Evolutionary conservation across 495 filamentous ascomycete genomes (phyloP).

Genomic region (Pyrenula massariospora): DNA sequence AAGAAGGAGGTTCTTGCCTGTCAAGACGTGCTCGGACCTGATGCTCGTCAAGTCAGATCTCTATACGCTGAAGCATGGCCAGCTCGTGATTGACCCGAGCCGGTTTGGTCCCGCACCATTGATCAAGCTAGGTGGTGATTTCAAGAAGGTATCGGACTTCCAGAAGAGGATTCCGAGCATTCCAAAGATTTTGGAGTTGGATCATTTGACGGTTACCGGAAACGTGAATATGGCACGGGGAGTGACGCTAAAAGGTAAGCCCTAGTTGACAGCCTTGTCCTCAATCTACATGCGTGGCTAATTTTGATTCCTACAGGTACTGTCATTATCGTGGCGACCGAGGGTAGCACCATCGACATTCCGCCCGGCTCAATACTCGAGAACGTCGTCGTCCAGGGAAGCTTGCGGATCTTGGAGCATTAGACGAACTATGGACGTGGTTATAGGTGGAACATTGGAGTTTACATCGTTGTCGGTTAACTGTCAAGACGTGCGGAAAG

Average conservation of each 20-base stretch:
- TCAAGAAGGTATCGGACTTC: constrained; percentile 99
- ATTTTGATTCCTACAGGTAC: constrained; percentile 28
- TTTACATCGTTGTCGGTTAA: too few species aligned
- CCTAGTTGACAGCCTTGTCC: too few species aligned
- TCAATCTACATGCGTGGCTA: too few species aligned
- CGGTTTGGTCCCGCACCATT: constrained; percentile 97
- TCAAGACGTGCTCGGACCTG: constrained; percentile 99
- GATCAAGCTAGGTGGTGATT: constrained; percentile 97
- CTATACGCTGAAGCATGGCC: constrained; percentile 98
- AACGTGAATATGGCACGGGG: constrained; percentile 92
- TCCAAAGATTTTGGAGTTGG: constrained; percentile 94
- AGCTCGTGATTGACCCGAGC: constrained; percentile 88
- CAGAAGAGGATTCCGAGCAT: constrained; percentile 94
- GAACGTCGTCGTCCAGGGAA: constrained; percentile 98
- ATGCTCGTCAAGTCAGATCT: constrained; percentile 99
- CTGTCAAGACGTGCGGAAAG: too few species aligned
- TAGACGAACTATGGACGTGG: too few species aligned
- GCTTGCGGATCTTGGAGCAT: constrained; percentile 88
- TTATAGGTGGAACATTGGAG: too few species aligned
- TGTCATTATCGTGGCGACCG: constrained; percentile 98
- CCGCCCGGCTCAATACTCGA: constrained; percentile 92
- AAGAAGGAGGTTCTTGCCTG: constrained; percentile 92
- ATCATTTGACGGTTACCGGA: constrained; percentile 95
- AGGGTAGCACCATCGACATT: constrained; percentile 96
- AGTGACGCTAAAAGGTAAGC: constrained; percentile 75